Conservation (phyloP, 2,329 filamentous ascomycete species). For the Sporothrix phasma region DNA sequence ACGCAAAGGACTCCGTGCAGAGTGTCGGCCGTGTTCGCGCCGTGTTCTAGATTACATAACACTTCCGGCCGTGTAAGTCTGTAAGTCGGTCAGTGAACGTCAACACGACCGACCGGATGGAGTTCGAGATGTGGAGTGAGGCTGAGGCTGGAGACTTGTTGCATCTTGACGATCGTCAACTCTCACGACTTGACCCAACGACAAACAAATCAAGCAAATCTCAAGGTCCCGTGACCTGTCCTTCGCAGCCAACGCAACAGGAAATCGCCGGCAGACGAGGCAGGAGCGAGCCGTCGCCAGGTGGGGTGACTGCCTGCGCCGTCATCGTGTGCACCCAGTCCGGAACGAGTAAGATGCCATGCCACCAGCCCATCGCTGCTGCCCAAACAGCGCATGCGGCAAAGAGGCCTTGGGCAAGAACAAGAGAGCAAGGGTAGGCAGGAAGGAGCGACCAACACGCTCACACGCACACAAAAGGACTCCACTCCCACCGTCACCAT, state of each 20-base stretch:
- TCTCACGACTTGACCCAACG: background rate
- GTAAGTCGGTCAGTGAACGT: too few species aligned
- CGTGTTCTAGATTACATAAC: slow-evolving; percentile 1
- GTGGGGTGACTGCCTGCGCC: background rate
- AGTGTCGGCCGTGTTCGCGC: too few species aligned
- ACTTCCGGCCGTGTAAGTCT: background rate
- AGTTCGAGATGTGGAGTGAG: background rate
- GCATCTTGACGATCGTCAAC: too few species aligned
- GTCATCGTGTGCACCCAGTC: background rate
- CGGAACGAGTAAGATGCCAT: background rate
- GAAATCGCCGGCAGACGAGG: background rate
- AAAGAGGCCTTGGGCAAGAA: too few species aligned
- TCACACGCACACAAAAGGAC: background rate
- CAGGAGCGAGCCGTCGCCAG: background rate
- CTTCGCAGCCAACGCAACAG: background rate
- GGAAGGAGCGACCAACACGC: background rate
- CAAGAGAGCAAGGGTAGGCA: too few species aligned
- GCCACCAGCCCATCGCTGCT: background rate
- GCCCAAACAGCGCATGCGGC: slow-evolving; percentile 2
- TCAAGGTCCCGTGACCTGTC: background rate
- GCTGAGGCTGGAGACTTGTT: background rate
- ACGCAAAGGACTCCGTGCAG: too few species aligned
- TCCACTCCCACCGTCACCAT: background rate
- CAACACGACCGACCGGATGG: background rate
- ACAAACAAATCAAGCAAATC: too few species aligned